Conservation (phyloP, 805 yeast genomes). For the Yarrowia bubula region DNA sequence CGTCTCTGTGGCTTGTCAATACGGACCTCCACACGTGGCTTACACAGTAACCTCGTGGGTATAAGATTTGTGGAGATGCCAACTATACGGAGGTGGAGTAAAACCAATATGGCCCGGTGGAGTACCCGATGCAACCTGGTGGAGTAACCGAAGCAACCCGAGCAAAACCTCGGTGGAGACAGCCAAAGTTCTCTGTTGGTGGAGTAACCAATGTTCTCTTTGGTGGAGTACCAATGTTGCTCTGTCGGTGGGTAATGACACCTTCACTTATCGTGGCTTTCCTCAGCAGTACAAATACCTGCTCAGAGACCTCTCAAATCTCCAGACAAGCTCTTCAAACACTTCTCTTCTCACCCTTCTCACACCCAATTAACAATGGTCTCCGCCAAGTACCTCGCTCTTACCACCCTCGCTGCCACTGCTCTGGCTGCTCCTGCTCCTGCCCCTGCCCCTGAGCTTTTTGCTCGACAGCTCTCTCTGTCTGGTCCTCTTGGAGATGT, state of each 20-base stretch:
- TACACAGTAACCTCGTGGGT: too few relatives aligned
- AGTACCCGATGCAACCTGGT: background rate
- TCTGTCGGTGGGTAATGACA: too few relatives aligned
- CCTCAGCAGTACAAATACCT: background rate
- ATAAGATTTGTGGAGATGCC: slow-evolving; percentile 9
- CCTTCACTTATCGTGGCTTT: background rate
- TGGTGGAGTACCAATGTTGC: too few relatives aligned
- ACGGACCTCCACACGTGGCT: too few relatives aligned
- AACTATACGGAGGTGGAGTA: background rate
- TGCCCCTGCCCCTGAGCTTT: slow-evolving; percentile 8
- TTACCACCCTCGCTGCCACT: background rate
- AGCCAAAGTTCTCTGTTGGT: background rate
- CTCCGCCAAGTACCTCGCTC: slow-evolving; percentile 14
- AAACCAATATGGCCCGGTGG: background rate
- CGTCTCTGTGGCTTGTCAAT: too few relatives aligned
- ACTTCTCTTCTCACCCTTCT: background rate
- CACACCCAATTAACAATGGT: slow-evolving; percentile 1
- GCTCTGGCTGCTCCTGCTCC: background rate
- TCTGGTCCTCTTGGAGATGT: slow-evolving; percentile 5
- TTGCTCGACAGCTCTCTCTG: slow-evolving; percentile 9
- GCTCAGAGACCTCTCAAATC: background rate
- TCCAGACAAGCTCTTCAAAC: background rate
- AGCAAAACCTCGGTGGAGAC: too few relatives aligned
- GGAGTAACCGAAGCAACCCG: too few relatives aligned
- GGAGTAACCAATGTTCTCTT: background rate